phyloP scores from a whole-genome alignment of 441 rosid genomes.

The Brassica hybrid region DNA sequence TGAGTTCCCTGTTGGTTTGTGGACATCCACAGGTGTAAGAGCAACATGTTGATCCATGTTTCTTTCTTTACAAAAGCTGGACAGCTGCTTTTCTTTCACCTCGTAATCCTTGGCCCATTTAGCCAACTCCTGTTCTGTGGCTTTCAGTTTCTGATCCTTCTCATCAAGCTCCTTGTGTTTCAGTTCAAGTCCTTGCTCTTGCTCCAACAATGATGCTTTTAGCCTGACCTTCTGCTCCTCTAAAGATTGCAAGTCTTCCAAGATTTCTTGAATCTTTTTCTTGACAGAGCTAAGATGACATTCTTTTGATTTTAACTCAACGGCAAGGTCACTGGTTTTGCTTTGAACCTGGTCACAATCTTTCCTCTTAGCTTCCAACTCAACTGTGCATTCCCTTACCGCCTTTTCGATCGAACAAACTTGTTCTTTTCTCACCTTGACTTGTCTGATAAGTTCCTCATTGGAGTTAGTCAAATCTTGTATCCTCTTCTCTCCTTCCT shows the following conservation, averaged over 20 bases:
- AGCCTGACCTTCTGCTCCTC: constrained; percentile 26
- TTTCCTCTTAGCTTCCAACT: constrained; percentile 31
- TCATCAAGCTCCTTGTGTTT: constrained; percentile 44
- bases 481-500: constrained; percentile 40
- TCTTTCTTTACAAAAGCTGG: constrained; percentile 22
- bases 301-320: constrained; percentile 35
- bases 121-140: constrained; percentile 4
- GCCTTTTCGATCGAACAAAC: constrained; percentile 29
- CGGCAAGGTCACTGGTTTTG: constrained; percentile 37
- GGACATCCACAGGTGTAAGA: constrained; percentile 49
- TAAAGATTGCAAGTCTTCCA: constrained; percentile 34
- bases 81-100: constrained; percentile 34
- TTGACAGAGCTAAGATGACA: constrained; percentile 37
- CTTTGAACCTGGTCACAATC: constrained; percentile 36
- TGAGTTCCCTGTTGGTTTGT: constrained; percentile 38
- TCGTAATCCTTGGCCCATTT: constrained; percentile 39
- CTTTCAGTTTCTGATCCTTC: constrained; percentile 34
- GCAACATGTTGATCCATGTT: constrained; percentile 14
- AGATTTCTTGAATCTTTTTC: constrained; percentile 22
- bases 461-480: constrained; percentile 33
- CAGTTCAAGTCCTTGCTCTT: constrained; percentile 28
- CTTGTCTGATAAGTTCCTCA: constrained; percentile 33
- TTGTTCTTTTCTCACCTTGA: constrained; percentile 42
- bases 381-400: constrained; percentile 19
- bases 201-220: constrained; percentile 39